Evolutionary conservation across 306 rosid genomes (phyloP).

Genomic region (Corylus americana): DNA sequence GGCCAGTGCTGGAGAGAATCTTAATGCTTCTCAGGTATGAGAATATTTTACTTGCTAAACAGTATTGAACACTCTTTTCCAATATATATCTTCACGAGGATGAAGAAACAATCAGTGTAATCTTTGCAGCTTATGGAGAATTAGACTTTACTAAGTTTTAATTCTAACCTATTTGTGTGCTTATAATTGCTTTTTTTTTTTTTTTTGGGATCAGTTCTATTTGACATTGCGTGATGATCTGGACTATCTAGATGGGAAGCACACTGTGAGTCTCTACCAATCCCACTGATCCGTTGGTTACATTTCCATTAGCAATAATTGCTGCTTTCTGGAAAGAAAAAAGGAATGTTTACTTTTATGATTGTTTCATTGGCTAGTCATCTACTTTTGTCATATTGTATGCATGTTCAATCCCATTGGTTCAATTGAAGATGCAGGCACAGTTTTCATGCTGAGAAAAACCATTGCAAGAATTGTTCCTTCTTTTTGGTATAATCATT

Average conservation of each 20-base stretch:
- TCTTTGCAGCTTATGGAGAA: conserved; percentile 3
- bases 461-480: neutral
- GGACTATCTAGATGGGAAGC: conserved; percentile 92
- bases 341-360: neutral
- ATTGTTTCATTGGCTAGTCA: neutral
- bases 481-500: neutral
- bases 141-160: neutral
- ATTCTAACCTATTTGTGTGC: conserved; percentile 2
- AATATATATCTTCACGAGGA: neutral
- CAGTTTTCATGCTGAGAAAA: neutral
- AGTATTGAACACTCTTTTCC: neutral
- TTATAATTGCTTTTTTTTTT: conserved; percentile 22
- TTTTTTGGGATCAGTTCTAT: conserved; percentile 62
- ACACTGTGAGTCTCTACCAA: conserved; percentile 65
- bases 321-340: neutral
- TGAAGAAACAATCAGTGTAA: neutral
- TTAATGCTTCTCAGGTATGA: conserved; percentile 94
- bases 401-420: neutral
- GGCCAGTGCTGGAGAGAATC: conserved; percentile 98
- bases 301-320: neutral
- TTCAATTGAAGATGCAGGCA: neutral
- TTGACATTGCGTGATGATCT: conserved; percentile 86
- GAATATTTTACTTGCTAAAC: conserved; percentile 5
- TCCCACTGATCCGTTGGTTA: neutral
- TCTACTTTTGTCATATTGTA: neutral